Base-by-base conservation (phyloP, 805 yeast species). In the Candida pseudoglaebosa region DNA sequence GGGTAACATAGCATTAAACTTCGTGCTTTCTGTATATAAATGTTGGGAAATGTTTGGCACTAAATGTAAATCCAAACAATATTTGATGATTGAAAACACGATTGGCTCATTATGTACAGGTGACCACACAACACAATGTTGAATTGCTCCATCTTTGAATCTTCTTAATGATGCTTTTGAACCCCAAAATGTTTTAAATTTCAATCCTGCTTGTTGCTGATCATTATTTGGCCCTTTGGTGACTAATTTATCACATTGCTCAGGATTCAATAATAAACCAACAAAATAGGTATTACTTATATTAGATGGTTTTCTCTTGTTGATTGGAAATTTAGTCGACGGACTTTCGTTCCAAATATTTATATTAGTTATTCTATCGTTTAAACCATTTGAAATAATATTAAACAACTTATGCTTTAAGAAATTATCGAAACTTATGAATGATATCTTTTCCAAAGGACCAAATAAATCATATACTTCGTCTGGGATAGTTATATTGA, bases 131-230 rank as follows among this genome's bases (percentile, higher is more conserved):
- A 93, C 95, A 57, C 95, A 85, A 61, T 93, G 95, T 45, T 79
- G 82, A 43, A 93, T 89, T 3, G 83, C 71, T 28, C 97, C 97
- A 61, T 93, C 96, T 54, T 86, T 89, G 67, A 91, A 93, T 57
- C 93, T 78, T 68, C 99, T 79, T 40, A 93, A 70, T 10, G 93
- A 86, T 0, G 95, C 80, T 47, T 78, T 82, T 7, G 75, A 54
- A 8, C 97, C 97, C 99, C 99, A 93, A 55, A 93, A 90, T 4
- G 77, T 65, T 48, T 84, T 77, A 66, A 93, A 93, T 39, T 73
- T 70, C 5, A 75, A 65, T 12, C 72, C 79, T 30, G 66, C 65
- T 22, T 78, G 84, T 28, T 75, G 71, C 28, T 76, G 76, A 10
- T 68, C 69, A 46, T 81, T 78, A 28, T 69, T 62, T 7, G 98